phyloP scores from a whole-genome alignment of 2,329 filamentous ascomycete species.

The Penicillium sp. region DNA sequence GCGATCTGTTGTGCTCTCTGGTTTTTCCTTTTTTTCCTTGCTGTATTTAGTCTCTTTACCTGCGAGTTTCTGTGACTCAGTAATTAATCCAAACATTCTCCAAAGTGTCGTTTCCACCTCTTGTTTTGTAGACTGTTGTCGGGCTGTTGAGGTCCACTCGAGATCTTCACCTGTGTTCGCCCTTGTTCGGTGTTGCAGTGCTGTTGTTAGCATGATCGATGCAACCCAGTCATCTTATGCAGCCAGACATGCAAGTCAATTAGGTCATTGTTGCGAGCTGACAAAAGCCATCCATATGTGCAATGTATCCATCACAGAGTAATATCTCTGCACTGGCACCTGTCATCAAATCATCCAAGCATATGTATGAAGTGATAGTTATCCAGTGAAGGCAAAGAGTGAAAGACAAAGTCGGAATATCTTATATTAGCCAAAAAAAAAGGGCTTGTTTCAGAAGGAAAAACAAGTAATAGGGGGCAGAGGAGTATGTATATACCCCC shows the following conservation, averaged over 20 bases:
- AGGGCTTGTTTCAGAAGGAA: not conserved
- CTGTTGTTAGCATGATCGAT: not conserved
- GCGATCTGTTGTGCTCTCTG: not conserved
- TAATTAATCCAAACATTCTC: constrained; percentile 13
- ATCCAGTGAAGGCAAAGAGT: not conserved
- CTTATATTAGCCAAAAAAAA: not conserved
- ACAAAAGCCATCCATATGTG: not conserved
- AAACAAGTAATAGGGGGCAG: not conserved
- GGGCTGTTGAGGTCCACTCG: not conserved
- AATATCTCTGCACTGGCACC: not conserved
- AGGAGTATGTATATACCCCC: not conserved
- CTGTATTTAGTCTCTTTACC: constrained; percentile 14
- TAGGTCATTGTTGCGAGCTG: not conserved
- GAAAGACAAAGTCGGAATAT: not conserved
- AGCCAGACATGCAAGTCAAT: not conserved
- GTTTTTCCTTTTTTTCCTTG: constrained; percentile 6
- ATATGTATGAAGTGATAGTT: not conserved
- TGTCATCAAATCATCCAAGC: not conserved
- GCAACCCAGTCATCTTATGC: not conserved
- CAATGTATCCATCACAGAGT: not conserved
- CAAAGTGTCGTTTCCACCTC: not conserved
- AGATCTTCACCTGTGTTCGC: not conserved
- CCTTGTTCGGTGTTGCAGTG: not conserved
- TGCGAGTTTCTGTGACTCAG: constrained; percentile 5
- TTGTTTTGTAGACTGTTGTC: not conserved